Conservation (phyloP, 129 eudicot species). For the Lonicera japonica region DNA sequence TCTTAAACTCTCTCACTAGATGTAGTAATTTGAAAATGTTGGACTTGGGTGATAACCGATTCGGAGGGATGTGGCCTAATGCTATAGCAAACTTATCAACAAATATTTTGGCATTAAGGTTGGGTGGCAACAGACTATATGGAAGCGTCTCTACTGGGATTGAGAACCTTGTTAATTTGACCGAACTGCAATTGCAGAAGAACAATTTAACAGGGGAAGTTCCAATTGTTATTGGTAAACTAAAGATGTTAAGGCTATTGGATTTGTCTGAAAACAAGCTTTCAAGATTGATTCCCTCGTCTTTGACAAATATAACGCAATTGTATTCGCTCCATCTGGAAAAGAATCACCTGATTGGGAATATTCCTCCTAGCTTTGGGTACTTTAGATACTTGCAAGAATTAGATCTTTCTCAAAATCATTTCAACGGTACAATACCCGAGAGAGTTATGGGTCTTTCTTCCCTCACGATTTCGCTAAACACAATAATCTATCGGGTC, state of each 20-base stretch:
- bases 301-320: conserved; percentile 7
- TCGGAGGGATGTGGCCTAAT: conserved; percentile 20
- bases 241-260: conserved; percentile 5
- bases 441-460: conserved; percentile 12
- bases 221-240: conserved; percentile 11
- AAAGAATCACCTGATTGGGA: conserved; percentile 9
- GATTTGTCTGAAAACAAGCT: conserved; percentile 10
- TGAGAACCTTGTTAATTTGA: conserved; percentile 18
- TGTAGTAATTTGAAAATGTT: conserved; percentile 15
- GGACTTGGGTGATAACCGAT: conserved; percentile 11
- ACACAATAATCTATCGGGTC: conserved; percentile 9
- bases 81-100: conserved; percentile 13
- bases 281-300: conserved; percentile 12
- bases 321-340: conserved; percentile 8
- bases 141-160: conserved; percentile 15
- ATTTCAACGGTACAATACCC: conserved; percentile 15
- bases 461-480: conserved; percentile 13
- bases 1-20: conserved; percentile 13
- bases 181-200: conserved; percentile 14
- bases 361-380: conserved; percentile 15
- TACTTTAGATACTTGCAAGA: conserved; percentile 17
- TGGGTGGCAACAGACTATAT: conserved; percentile 10
- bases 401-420: conserved; percentile 17
- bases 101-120: conserved; percentile 6
- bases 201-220: conserved; percentile 11